Evolutionary conservation across 306 rosid species (phyloP).

Genomic region (Adenanthera pavonina): DNA sequence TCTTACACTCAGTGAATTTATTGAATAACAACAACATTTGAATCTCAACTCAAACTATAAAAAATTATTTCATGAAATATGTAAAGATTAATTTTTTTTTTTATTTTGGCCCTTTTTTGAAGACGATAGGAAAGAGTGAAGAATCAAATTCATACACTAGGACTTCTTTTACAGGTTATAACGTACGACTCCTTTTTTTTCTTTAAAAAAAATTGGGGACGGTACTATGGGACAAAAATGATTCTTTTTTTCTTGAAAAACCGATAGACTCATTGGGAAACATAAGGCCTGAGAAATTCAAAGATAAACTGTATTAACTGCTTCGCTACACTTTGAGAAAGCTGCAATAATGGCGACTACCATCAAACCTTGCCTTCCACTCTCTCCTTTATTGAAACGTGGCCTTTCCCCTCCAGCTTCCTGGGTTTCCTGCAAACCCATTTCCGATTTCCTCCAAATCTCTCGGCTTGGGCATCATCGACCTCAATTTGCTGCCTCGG

Average conservation of each 20-base stretch:
- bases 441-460: slow-evolving; percentile 42
- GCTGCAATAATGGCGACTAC: slow-evolving; percentile 54
- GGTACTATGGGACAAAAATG: neutral
- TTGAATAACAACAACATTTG: too few relatives aligned
- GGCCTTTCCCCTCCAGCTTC: slow-evolving; percentile 31
- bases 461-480: slow-evolving; percentile 42
- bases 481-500: slow-evolving; percentile 58
- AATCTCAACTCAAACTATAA: too few relatives aligned
- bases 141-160: too few relatives aligned
- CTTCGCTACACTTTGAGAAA: neutral
- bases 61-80: too few relatives aligned
- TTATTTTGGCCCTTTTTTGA: too few relatives aligned
- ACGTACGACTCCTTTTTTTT: too few relatives aligned
- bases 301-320: slow-evolving; percentile 56
- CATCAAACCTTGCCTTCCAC: slow-evolving; percentile 61
- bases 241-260: neutral
- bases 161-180: too few relatives aligned
- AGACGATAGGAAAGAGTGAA: too few relatives aligned
- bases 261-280: slow-evolving; percentile 41
- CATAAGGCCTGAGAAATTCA: slow-evolving; percentile 49
- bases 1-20: too few relatives aligned
- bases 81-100: too few relatives aligned
- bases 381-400: slow-evolving; percentile 57
- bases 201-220: too few relatives aligned
- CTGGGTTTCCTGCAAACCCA: slow-evolving; percentile 46